phyloP scores from a whole-genome alignment of 2,329 filamentous ascomycete genomes.

The Trichophyton schoenleinii region DNA sequence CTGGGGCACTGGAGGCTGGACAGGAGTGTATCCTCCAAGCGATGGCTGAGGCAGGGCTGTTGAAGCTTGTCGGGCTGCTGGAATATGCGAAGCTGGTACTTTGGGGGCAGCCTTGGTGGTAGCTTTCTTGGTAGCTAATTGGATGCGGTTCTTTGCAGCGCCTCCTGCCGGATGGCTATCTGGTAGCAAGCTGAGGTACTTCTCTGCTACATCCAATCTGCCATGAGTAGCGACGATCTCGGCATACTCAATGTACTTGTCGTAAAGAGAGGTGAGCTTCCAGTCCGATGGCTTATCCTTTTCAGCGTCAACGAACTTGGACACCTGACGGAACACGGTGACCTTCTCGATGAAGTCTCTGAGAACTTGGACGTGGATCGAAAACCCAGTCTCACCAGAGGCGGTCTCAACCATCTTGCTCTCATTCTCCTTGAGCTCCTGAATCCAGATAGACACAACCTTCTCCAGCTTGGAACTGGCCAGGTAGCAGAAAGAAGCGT shows the following conservation, averaged over 20 bases:
- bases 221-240: conserved; percentile 88
- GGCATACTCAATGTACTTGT: conserved; percentile 93
- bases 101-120: conserved; percentile 32
- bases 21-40: conserved; percentile 10
- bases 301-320: conserved; percentile 76
- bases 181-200: conserved; percentile 81
- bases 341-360: conserved; percentile 98
- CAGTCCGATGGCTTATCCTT: conserved; percentile 60
- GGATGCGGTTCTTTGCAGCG: conserved; percentile 71
- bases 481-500: conserved; percentile 93
- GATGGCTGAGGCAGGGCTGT: conserved; percentile 30
- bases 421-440: conserved; percentile 76
- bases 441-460: conserved; percentile 86
- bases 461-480: conserved; percentile 95
- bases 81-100: conserved; percentile 29
- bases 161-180: conserved; percentile 74
- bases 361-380: conserved; percentile 73
- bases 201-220: conserved; percentile 72
- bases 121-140: conserved; percentile 62
- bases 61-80: conserved; percentile 20
- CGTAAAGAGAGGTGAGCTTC: conserved; percentile 80
- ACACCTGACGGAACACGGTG: conserved; percentile 86
- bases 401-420: conserved; percentile 57
- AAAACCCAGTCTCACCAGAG: conserved; percentile 68
- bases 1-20: conserved; percentile 9